phyloP scores from a whole-genome alignment of 1,139 yeast species.

The Candida freyschussii region DNA sequence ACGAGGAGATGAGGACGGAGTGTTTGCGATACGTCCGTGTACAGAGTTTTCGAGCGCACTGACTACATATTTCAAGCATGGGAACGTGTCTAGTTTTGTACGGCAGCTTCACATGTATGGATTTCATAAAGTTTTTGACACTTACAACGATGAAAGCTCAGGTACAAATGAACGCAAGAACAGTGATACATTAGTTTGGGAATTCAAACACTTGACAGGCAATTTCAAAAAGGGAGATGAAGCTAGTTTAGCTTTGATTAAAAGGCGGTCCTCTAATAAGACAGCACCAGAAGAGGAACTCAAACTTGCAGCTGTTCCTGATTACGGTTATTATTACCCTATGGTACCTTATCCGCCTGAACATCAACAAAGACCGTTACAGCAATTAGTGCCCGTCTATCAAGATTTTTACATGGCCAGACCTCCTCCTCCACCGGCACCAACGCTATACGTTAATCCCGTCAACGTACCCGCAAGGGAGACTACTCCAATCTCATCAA shows the following conservation, averaged over 20 bases:
- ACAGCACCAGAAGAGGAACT: slow-evolving; percentile 25
- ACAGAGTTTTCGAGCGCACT: slow-evolving; percentile 60
- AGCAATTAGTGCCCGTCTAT: slow-evolving; percentile 14
- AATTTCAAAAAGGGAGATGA: slow-evolving; percentile 73
- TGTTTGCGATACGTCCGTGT: slow-evolving; percentile 63
- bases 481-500: too few species aligned
- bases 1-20: slow-evolving; percentile 48
- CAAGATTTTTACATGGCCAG: slow-evolving; percentile 2
- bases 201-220: slow-evolving; percentile 81
- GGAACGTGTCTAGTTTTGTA: slow-evolving; percentile 66
- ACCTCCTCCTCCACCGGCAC: slow-evolving; percentile 2
- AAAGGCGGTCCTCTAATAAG: slow-evolving; percentile 44
- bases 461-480: too few species aligned
- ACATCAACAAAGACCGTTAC: slow-evolving; percentile 10
- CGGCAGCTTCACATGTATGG: slow-evolving; percentile 77
- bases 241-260: slow-evolving; percentile 57
- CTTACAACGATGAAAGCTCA: slow-evolving; percentile 15
- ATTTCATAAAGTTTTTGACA: slow-evolving; percentile 57
- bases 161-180: slow-evolving; percentile 4
- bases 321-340: too few species aligned
- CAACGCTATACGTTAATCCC: not conserved
- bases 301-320: slow-evolving; percentile 11
- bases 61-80: slow-evolving; percentile 72
- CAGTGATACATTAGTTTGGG: slow-evolving; percentile 53
- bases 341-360: too few species aligned